phyloP scores from a whole-genome alignment of 1,139 yeast species.

The Pichia terricola region DNA sequence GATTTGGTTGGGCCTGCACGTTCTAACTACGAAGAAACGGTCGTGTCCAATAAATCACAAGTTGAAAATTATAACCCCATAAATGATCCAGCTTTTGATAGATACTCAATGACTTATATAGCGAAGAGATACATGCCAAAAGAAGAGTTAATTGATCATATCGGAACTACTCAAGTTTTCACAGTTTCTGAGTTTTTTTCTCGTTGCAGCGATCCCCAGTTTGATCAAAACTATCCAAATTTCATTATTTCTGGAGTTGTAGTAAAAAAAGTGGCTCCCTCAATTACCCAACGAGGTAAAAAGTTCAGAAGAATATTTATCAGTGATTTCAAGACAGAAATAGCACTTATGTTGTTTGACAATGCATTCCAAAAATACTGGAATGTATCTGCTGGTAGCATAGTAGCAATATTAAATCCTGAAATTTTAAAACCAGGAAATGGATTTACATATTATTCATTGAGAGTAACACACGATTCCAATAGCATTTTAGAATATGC shows the following conservation, averaged over 20 bases:
- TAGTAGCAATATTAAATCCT: slow-evolving; percentile 72
- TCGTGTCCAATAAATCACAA: slow-evolving; percentile 2
- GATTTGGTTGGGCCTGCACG: too few relatives aligned
- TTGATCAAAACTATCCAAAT: slow-evolving; percentile 30
- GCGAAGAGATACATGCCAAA: slow-evolving; percentile 38
- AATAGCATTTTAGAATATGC: slow-evolving; percentile 52
- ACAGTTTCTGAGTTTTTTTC: slow-evolving; percentile 40
- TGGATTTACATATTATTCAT: slow-evolving; percentile 39
- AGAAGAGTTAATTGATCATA: slow-evolving; percentile 26
- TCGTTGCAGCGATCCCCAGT: slow-evolving; percentile 24
- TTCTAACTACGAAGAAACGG: slow-evolving; percentile 4
- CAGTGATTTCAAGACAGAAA: slow-evolving; percentile 44
- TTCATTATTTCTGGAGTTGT: slow-evolving; percentile 71
- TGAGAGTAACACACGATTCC: slow-evolving; percentile 35
- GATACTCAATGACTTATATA: slow-evolving; percentile 26
- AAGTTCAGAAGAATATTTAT: neutral
- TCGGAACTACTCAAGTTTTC: slow-evolving; percentile 42
- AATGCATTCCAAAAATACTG: slow-evolving; percentile 61
- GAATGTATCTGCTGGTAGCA: slow-evolving; percentile 65
- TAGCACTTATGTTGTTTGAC: slow-evolving; percentile 48
- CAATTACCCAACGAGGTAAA: slow-evolving; percentile 31
- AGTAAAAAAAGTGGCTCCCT: slow-evolving; percentile 45
- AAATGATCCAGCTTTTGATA: slow-evolving; percentile 14
- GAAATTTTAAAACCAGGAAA: slow-evolving; percentile 26
- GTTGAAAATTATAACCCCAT: slow-evolving; percentile 1